phyloP scores from a whole-genome alignment of 495 filamentous ascomycete genomes.

The Penicillium steckii region DNA sequence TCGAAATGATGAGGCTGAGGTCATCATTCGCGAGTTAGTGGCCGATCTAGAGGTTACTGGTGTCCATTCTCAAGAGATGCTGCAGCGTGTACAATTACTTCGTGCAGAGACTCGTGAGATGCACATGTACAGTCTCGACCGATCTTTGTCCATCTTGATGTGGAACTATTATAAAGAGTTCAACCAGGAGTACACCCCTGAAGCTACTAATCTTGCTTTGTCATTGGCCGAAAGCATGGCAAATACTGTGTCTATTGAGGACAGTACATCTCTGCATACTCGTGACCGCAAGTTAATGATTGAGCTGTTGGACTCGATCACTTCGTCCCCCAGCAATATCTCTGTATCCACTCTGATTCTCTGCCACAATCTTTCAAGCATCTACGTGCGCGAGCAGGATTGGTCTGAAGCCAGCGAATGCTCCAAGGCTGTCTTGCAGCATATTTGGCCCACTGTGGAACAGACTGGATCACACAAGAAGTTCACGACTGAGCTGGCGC shows the following conservation, averaged over 20 bases:
- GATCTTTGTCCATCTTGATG: slow-evolving; percentile 33
- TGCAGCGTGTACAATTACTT: slow-evolving; percentile 35
- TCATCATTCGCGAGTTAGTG: slow-evolving; percentile 38
- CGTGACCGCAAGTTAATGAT: slow-evolving; percentile 36
- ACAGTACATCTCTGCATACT: slow-evolving; percentile 21
- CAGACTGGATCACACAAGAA: slow-evolving; percentile 29
- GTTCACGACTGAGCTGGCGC: slow-evolving; percentile 33
- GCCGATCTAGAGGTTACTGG: slow-evolving; percentile 36
- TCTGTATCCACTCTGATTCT: slow-evolving; percentile 32
- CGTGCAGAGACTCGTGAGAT: slow-evolving; percentile 38
- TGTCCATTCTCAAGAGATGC: slow-evolving; percentile 36
- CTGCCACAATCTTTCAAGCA: slow-evolving; percentile 37
- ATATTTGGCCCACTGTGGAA: slow-evolving; percentile 38
- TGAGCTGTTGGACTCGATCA: slow-evolving; percentile 37
- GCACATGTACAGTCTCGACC: slow-evolving; percentile 37
- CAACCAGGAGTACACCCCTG: slow-evolving; percentile 30
- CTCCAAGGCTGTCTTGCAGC: slow-evolving; percentile 35
- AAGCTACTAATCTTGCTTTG: slow-evolving; percentile 30
- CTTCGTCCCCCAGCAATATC: slow-evolving; percentile 23
- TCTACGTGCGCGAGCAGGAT: slow-evolving; percentile 35
- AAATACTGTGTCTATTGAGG: slow-evolving; percentile 20
- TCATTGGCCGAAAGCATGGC: slow-evolving; percentile 31
- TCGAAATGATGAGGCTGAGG: slow-evolving; percentile 32
- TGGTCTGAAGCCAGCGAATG: slow-evolving; percentile 34
- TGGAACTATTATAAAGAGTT: slow-evolving; percentile 41